phyloP scores from a whole-genome alignment of 2,329 filamentous ascomycete species.

The Tolypocladium inflatum region DNA sequence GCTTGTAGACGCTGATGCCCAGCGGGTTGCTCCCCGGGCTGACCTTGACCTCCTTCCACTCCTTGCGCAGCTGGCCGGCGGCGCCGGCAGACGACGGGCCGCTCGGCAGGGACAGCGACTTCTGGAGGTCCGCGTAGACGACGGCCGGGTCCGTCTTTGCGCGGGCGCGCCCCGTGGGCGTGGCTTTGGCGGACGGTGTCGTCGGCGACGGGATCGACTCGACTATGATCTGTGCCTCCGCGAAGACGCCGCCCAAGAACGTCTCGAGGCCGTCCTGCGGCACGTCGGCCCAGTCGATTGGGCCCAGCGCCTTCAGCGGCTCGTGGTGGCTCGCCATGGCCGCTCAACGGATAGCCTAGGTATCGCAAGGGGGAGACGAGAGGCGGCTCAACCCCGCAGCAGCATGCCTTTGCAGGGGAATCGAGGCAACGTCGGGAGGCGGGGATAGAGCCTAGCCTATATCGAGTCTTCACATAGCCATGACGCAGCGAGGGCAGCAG shows the following conservation, averaged over 20 bases:
- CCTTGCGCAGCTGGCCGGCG: constrained; percentile 54
- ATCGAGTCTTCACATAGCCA: neutral
- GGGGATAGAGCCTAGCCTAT: neutral
- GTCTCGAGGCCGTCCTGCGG: constrained; percentile 36
- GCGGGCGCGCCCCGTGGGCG: constrained; percentile 34
- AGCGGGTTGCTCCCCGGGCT: constrained; percentile 64
- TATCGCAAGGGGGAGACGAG: neutral
- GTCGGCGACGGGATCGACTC: constrained; percentile 60
- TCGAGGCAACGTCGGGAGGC: neutral
- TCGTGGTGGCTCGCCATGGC: constrained; percentile 49
- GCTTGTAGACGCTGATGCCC: constrained; percentile 70
- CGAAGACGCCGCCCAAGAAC: constrained; percentile 52
- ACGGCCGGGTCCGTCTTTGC: constrained; percentile 46
- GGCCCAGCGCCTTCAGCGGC: constrained; percentile 46
- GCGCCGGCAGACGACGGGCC: constrained; percentile 37
- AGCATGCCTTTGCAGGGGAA: neutral
- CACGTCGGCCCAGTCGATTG: constrained; percentile 41
- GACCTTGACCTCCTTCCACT: constrained; percentile 81
- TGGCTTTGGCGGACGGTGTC: constrained; percentile 29
- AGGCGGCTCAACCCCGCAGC: neutral
- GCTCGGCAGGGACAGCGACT: constrained; percentile 29
- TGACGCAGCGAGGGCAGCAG: neutral
- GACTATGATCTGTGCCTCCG: constrained; percentile 58
- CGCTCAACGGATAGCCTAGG: neutral
- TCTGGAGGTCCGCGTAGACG: constrained; percentile 39